Evolutionary conservation across 345 rosid genomes (phyloP).

Genomic region (Bretschneidera sinensis): DNA sequence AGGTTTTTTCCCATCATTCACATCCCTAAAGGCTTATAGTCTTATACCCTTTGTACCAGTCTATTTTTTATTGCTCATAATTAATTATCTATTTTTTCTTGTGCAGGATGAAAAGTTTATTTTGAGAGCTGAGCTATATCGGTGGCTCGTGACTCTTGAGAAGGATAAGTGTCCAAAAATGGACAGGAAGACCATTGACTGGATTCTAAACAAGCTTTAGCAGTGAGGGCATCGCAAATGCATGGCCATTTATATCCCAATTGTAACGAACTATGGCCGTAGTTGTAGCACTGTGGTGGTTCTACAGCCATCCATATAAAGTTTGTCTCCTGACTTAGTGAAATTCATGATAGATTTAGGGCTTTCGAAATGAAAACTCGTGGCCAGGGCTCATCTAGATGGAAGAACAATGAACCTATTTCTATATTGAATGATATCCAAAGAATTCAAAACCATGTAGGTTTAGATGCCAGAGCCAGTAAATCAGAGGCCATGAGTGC

Average conservation of each 20-base stretch:
- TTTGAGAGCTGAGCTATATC: constrained; percentile 70
- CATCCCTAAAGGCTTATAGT: constrained; percentile 9
- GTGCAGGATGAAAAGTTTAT: constrained; percentile 71
- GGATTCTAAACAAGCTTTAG: constrained; percentile 76
- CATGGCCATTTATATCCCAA: constrained; percentile 55
- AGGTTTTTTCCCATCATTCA: constrained; percentile 39
- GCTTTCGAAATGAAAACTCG: constrained; percentile 73
- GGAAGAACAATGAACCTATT: constrained; percentile 46
- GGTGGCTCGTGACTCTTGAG: constrained; percentile 80
- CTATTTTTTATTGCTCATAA: not conserved
- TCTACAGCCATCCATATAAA: constrained; percentile 71
- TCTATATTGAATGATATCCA: constrained; percentile 67
- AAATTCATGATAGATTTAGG: constrained; percentile 72
- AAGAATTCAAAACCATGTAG: constrained; percentile 46
- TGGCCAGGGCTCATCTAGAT: constrained; percentile 48
- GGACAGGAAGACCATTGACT: constrained; percentile 79
- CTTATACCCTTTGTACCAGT: not conserved
- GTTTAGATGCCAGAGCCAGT: constrained; percentile 43
- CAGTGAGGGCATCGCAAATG: constrained; percentile 76
- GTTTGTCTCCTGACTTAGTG: constrained; percentile 50
- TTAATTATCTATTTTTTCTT: constrained; percentile 19
- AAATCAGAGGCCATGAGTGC: constrained; percentile 79
- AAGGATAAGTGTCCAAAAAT: constrained; percentile 61
- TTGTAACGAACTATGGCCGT: constrained; percentile 69
- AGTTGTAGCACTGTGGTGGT: constrained; percentile 56